phyloP scores from a whole-genome alignment of 1,139 yeast genomes.

The Suhomyces coccinellae region DNA sequence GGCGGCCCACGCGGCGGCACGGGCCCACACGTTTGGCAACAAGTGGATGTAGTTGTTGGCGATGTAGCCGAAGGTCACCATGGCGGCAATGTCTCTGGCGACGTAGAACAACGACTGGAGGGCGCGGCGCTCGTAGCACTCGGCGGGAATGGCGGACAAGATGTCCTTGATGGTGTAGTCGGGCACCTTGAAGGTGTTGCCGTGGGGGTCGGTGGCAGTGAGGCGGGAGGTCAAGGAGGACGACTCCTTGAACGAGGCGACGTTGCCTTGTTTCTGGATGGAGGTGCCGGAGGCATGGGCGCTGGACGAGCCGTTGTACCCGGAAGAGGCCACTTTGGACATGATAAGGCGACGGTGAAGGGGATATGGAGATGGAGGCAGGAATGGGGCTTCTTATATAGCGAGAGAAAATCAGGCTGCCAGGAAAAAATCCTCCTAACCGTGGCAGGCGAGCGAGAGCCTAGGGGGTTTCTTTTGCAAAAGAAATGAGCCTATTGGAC shows the following conservation, averaged over 20 bases:
- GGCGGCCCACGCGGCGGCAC: constrained; percentile 42
- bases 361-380: background rate
- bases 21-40: constrained; percentile 22
- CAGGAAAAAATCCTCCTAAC: background rate
- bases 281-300: constrained; percentile 16
- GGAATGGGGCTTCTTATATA: background rate
- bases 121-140: constrained; percentile 69
- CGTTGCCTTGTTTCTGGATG: constrained; percentile 36
- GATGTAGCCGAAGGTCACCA: constrained; percentile 50
- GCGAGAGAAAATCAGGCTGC: background rate
- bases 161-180: constrained; percentile 74
- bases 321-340: constrained; percentile 14
- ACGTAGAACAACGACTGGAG: constrained; percentile 61
- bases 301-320: constrained; percentile 14
- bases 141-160: constrained; percentile 69
- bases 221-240: constrained; percentile 22
- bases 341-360: background rate
- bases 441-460: background rate
- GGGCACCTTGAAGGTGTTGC: constrained; percentile 69
- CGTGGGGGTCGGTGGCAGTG: constrained; percentile 59
- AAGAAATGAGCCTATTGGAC: constrained; percentile 1
- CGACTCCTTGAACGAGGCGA: constrained; percentile 29
- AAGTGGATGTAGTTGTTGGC: constrained; percentile 54
- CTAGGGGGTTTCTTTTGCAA: constrained; percentile 3
- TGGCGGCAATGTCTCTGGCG: constrained; percentile 58